phyloP scores from a whole-genome alignment of 805 yeast genomes.

The Ogataea allantospora region DNA sequence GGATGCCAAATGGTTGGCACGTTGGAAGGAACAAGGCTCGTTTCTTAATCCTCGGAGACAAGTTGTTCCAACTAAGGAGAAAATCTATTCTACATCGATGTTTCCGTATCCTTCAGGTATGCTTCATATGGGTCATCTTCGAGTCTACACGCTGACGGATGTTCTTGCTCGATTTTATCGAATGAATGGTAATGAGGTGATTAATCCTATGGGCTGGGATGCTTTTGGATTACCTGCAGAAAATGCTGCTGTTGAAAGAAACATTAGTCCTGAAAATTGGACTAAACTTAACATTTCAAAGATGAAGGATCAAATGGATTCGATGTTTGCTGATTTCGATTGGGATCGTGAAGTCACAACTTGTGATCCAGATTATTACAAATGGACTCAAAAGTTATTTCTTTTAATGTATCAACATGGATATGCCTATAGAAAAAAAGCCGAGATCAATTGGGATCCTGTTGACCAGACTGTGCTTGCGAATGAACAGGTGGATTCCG shows the following conservation, averaged over 20 bases:
- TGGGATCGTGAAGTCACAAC: slow-evolving; percentile 92
- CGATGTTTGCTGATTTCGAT: slow-evolving; percentile 83
- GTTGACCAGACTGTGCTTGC: slow-evolving; percentile 93
- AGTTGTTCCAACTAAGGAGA: slow-evolving; percentile 15
- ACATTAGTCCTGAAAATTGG: slow-evolving; percentile 79
- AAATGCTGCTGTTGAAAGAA: slow-evolving; percentile 91
- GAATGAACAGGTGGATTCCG: slow-evolving; percentile 90
- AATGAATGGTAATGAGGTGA: slow-evolving; percentile 70
- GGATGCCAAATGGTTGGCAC: slow-evolving; percentile 52
- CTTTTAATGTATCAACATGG: slow-evolving; percentile 70
- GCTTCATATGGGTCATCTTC: slow-evolving; percentile 88
- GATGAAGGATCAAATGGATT: slow-evolving; percentile 80
- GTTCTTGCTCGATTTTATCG: slow-evolving; percentile 75
- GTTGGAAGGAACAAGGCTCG: slow-evolving; percentile 40
- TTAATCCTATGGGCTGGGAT: slow-evolving; percentile 99
- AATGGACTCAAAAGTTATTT: slow-evolving; percentile 89
- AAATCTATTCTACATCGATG: slow-evolving; percentile 74
- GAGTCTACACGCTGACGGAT: slow-evolving; percentile 92
- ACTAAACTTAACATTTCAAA: slow-evolving; percentile 73
- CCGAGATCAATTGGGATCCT: slow-evolving; percentile 98
- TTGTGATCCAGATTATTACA: slow-evolving; percentile 82
- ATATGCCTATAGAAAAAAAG: slow-evolving; percentile 79
- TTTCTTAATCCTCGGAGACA: slow-evolving; percentile 32
- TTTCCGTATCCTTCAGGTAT: slow-evolving; percentile 96
- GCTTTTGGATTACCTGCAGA: slow-evolving; percentile 98